phyloP scores from a whole-genome alignment of 1,139 yeast species.

The Hyphopichia wangnamkhiaoensis region DNA sequence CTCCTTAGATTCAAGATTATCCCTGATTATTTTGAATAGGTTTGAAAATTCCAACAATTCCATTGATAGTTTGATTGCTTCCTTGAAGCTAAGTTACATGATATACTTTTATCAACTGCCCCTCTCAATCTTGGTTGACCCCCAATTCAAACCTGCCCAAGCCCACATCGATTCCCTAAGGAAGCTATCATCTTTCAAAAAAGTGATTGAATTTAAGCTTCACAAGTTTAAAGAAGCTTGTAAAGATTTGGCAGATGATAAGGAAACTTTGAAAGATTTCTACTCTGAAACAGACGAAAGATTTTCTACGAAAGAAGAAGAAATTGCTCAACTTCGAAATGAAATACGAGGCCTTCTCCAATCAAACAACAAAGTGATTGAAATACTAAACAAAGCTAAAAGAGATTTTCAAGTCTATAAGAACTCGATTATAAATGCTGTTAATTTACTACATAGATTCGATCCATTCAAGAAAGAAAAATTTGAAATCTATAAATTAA shows the following conservation, averaged over 20 bases:
- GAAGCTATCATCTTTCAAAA: slow-evolving; percentile 41
- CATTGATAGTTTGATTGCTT: slow-evolving; percentile 53
- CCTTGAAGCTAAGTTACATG: slow-evolving; percentile 65
- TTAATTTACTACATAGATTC: slow-evolving; percentile 24
- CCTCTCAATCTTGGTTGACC: slow-evolving; percentile 41
- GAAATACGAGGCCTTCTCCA: slow-evolving; percentile 20
- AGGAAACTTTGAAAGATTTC: background rate
- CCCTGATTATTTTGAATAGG: slow-evolving; percentile 38
- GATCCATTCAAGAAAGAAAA: slow-evolving; percentile 16
- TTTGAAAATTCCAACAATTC: slow-evolving; percentile 47
- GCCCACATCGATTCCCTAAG: slow-evolving; percentile 25
- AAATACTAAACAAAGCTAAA: slow-evolving; percentile 19
- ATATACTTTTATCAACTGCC: slow-evolving; percentile 73
- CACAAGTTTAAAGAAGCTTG: slow-evolving; percentile 8
- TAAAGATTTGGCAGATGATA: slow-evolving; percentile 2
- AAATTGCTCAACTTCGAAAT: slow-evolving; percentile 2
- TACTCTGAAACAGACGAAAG: background rate
- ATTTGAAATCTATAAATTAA: slow-evolving; percentile 33
- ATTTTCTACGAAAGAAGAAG: background rate
- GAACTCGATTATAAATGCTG: slow-evolving; percentile 22
- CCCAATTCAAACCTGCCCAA: slow-evolving; percentile 7
- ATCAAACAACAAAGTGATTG: slow-evolving; percentile 17
- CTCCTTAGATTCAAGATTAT: slow-evolving; percentile 23
- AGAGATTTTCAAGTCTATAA: slow-evolving; percentile 23
- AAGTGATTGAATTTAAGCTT: slow-evolving; percentile 27